Evolutionary conservation across 164 flowering plant genomes (phyloP), one percentile per base, ranked within the genome.

Genomic region (Amborella trichopoda): DNA sequence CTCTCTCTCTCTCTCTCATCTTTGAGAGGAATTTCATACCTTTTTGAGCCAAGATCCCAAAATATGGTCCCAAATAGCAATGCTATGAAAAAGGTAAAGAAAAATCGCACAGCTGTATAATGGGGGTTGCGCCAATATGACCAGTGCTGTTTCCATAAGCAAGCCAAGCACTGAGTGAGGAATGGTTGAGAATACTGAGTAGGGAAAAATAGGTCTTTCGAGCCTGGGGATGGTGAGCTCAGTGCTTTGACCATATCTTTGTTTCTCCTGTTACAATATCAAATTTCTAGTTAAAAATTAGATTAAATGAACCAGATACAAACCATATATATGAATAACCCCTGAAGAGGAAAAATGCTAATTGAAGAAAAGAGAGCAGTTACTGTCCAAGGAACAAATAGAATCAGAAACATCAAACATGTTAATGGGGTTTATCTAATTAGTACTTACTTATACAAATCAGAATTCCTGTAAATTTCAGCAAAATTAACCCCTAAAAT

Each of bases 81-180:
- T 20, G 75, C 80, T 5, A 71, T 64, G 43, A 69, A 19, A 21
- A 64, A 57, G 5, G 80, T 77, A 59, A 72, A 74, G 22, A 74
- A 49, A 48, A 69, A 48, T 46, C 83, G 55, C 21, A 72, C 70
- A 12, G 77, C 75, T 26, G 68, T 74, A 50, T 74, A 77, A 19
- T 61, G 55, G 16, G 80, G 73, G 38, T 74, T 77, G 3, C 76
- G 65, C 83, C 79, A 74, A 40, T 74, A 74, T 16, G 79, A 68
- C 63, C 39, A 26, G 30, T 58, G 58, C 38, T 68, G 77, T 53
- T 77, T 77, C 75, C 75, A 77, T 11, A 77, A 53, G 68, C 83
- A 74, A 8, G 77, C 80, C 6, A 51, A 9, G 58, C 75, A 77
- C 27, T 74, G 83, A 4, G 41, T 55, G 52, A 58, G 12, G 56